Evolutionary conservation across 2,329 filamentous ascomycete species (phyloP).

Genomic region (Didymella keratinophila): DNA sequence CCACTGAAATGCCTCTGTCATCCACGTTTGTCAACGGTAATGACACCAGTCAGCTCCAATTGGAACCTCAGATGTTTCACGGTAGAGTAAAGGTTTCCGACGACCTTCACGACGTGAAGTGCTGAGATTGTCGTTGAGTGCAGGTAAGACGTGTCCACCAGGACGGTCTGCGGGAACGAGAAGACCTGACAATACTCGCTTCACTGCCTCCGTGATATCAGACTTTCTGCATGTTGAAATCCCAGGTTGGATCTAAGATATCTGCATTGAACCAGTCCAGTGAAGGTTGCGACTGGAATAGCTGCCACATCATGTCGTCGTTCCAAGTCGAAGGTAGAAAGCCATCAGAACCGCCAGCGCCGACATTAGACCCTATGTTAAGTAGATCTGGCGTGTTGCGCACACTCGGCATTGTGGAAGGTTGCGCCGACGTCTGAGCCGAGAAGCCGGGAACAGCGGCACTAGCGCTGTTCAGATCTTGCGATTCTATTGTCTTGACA

Average conservation of each 20-base stretch:
- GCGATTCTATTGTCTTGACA: constrained; percentile 18
- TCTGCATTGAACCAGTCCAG: constrained; percentile 48
- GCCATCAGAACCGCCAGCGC: constrained; percentile 3
- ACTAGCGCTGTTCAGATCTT: neutral
- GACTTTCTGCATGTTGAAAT: constrained; percentile 23
- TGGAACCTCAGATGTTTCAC: no score
- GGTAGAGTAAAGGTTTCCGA: neutral
- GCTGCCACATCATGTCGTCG: constrained; percentile 47
- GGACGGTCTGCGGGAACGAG: neutral
- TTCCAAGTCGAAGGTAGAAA: constrained; percentile 38
- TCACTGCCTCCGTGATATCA: neutral
- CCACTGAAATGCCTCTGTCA: neutral
- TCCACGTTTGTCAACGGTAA: neutral
- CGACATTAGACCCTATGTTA: neutral
- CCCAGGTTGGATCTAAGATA: constrained; percentile 40
- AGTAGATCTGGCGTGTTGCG: constrained; percentile 7
- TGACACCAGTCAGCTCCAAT: neutral
- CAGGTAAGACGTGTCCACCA: neutral
- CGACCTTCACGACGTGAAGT: neutral
- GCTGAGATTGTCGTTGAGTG: neutral
- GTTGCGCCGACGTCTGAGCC: neutral
- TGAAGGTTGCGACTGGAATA: constrained; percentile 46
- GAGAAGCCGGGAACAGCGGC: constrained; percentile 12
- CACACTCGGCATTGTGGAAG: constrained; percentile 7
- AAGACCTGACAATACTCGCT: neutral